A percentile compares a stretch with the other conserved stretches of the same genome.
Conservation (phyloP, 78 protist genomes). For the Cavenderia fasciculata region DNA sequence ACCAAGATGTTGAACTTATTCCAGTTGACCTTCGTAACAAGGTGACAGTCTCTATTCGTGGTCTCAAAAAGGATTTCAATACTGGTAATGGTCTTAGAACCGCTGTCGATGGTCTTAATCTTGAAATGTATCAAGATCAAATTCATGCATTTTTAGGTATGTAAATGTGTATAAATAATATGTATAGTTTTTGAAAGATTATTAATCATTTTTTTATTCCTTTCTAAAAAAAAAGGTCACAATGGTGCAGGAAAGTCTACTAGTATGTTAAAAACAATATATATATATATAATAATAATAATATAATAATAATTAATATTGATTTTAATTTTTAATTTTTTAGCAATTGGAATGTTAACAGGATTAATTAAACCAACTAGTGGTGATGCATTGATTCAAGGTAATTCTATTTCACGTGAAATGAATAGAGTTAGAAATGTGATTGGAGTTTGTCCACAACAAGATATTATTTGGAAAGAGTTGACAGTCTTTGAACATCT, state of each 20-base stretch:
- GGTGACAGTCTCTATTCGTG: constrained; percentile 21
- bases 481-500: constrained; percentile 76
- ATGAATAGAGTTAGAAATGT: constrained; percentile 24
- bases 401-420: background rate
- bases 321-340: no score
- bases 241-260: constrained; percentile 92
- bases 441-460: constrained; percentile 82
- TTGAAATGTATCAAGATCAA: constrained; percentile 34
- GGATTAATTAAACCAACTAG: constrained; percentile 71
- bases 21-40: background rate
- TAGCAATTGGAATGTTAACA: constrained; percentile 88
- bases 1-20: constrained; percentile 15
- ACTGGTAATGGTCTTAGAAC: constrained; percentile 63
- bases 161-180: no score
- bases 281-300: no score
- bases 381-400: constrained; percentile 58
- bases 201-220: no score
- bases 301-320: no score
- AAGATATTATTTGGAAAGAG: constrained; percentile 56
- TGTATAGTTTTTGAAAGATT: no score
- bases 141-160: constrained; percentile 80
- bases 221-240: no score
- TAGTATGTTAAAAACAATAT: no score
- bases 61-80: constrained; percentile 32
- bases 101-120: constrained; percentile 53